Evolutionary conservation across 176 grass and related monocot species (phyloP).

Genomic region (Triticum urartu): DNA sequence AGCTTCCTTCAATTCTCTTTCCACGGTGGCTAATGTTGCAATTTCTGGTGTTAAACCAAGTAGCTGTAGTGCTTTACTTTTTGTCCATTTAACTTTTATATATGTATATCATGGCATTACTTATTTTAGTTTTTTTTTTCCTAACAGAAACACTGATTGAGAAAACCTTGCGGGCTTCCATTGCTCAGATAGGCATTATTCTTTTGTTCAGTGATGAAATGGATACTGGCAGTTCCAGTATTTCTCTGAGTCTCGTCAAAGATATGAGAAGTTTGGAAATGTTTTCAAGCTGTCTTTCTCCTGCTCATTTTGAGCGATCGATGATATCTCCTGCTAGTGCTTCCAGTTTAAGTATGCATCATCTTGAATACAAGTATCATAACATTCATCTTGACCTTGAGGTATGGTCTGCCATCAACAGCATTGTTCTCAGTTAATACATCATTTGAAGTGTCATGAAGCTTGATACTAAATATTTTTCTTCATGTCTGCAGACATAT

Average conservation of each 20-base stretch:
- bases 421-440: neutral
- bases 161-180: conserved; percentile 65
- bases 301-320: conserved; percentile 53
- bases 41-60: too few relatives aligned
- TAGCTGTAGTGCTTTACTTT: too few relatives aligned
- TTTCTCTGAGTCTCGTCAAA: conserved; percentile 11
- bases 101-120: too few relatives aligned
- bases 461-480: conserved; percentile 25
- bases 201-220: conserved; percentile 64
- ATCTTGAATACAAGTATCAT: conserved; percentile 76
- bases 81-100: too few relatives aligned
- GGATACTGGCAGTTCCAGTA: conserved; percentile 21
- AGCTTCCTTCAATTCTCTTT: too few relatives aligned
- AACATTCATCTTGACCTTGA: conserved; percentile 66
- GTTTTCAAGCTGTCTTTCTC: conserved; percentile 69
- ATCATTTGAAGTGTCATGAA: conserved; percentile 12
- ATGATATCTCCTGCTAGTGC: conserved; percentile 40
- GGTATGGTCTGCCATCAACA: conserved; percentile 41
- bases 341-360: conserved; percentile 59
- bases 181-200: conserved; percentile 67
- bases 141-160: conserved; percentile 70
- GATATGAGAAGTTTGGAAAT: conserved; percentile 57
- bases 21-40: too few relatives aligned
- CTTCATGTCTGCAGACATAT: conserved; percentile 68
- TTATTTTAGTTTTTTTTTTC: neutral